Percentiles rank a stretch among this genome's conserved stretches.
Conservation (phyloP, 345 rosid species). For the Moricandia moricandioides region DNA sequence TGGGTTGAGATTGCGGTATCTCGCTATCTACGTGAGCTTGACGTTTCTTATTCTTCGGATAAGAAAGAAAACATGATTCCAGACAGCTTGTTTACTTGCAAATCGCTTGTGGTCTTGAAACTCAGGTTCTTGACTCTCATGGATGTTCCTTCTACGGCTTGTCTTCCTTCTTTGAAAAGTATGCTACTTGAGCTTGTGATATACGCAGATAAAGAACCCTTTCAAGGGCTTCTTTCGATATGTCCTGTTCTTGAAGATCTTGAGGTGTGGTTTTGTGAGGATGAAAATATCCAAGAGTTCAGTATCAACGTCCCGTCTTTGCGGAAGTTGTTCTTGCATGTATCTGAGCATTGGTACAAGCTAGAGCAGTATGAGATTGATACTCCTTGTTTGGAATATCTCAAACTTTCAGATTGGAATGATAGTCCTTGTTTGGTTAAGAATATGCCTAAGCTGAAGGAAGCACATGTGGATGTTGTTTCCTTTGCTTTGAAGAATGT, state of each 20-base stretch:
- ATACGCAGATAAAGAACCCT: not conserved
- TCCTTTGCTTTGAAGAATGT: not conserved
- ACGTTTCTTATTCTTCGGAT: not conserved
- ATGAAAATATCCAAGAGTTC: not conserved
- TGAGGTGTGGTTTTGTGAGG: not conserved
- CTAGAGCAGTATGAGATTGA: not conserved
- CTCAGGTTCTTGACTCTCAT: not conserved
- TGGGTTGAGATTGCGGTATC: not conserved
- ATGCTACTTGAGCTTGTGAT: not conserved
- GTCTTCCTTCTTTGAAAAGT: slow-evolving; percentile 8
- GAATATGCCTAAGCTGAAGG: not conserved
- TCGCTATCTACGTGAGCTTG: not conserved
- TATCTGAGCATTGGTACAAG: not conserved
- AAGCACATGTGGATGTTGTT: not conserved
- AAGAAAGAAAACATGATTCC: not conserved
- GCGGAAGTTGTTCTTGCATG: not conserved
- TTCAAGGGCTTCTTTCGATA: not conserved
- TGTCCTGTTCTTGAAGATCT: slow-evolving; percentile 8
- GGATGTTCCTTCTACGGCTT: not conserved
- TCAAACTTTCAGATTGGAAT: not conserved
- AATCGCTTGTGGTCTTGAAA: not conserved
- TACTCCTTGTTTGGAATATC: not conserved
- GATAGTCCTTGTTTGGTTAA: not conserved
- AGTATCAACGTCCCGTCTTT: not conserved
- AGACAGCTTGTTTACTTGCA: not conserved